phyloP scores from a whole-genome alignment of 2,329 filamentous ascomycete species.

The Sordariomycetes sp. region DNA sequence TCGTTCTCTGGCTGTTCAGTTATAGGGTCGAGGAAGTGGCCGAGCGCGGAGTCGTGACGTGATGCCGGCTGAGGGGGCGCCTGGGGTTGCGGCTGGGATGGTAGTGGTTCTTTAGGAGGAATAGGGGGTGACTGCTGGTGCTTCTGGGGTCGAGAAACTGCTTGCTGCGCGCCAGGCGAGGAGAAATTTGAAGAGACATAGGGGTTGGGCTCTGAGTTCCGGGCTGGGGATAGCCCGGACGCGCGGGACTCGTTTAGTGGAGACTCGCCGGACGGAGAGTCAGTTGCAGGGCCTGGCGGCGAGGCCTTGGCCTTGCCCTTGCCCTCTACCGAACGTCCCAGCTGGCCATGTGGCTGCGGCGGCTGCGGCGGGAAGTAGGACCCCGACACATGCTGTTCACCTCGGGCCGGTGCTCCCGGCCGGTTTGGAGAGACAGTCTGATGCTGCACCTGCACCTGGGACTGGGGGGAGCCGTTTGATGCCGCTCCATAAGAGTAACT shows the following conservation, averaged over 20 bases:
- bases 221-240: no score
- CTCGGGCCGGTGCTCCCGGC: background rate
- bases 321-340: background rate
- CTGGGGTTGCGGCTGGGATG: background rate
- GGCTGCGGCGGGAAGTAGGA: conserved; percentile 4
- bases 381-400: background rate
- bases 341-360: background rate
- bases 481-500: background rate
- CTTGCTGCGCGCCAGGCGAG: background rate
- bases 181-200: no score
- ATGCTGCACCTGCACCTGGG: background rate
- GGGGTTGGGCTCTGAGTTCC: no score
- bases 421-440: background rate
- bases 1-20: background rate
- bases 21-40: background rate
- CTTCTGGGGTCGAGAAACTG: background rate
- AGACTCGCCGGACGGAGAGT: no score
- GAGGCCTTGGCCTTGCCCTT: background rate
- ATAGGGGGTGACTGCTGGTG: background rate
- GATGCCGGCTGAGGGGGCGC: background rate
- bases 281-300: no score
- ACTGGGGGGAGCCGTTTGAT: background rate
- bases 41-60: background rate
- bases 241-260: no score
- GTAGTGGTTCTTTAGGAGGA: background rate